phyloP scores from a whole-genome alignment of 73 alveolate genomes.

The Effrenium voratum region DNA sequence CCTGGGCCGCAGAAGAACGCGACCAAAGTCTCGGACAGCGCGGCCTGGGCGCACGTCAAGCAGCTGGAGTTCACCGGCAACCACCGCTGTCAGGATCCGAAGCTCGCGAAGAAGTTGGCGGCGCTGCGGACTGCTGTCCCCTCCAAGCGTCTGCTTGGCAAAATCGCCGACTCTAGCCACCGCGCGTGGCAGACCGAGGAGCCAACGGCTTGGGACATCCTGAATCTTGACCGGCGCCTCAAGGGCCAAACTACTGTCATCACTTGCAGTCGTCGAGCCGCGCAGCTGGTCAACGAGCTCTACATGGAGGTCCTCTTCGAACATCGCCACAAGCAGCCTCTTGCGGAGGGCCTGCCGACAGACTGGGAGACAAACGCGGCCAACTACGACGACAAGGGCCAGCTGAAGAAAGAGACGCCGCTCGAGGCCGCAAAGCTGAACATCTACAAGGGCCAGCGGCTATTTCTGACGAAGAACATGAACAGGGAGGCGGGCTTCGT shows the following conservation, averaged over 20 bases:
- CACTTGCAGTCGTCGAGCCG: background rate
- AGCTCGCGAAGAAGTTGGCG: background rate
- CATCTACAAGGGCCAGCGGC: background rate
- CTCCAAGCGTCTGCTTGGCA: background rate
- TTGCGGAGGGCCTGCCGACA: background rate
- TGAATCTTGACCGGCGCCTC: background rate
- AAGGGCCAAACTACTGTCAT: no score
- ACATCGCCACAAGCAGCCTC: background rate
- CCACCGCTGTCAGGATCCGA: background rate
- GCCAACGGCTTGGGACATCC: background rate
- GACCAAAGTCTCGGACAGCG: no score
- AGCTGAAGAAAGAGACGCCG: background rate
- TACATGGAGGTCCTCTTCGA: constrained; percentile 6
- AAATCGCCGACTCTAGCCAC: background rate
- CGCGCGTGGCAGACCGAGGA: background rate
- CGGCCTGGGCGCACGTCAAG: background rate
- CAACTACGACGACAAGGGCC: constrained; percentile 11
- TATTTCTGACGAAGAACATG: background rate
- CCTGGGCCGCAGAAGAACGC: no score
- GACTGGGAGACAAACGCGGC: constrained; percentile 33
- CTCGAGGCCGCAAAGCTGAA: background rate
- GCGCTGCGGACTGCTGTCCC: background rate
- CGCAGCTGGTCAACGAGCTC: background rate
- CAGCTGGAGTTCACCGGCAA: background rate
- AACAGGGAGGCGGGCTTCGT: background rate